Conservation (phyloP, 257 asterid genomes). For the Schizonepeta tenuifolia region DNA sequence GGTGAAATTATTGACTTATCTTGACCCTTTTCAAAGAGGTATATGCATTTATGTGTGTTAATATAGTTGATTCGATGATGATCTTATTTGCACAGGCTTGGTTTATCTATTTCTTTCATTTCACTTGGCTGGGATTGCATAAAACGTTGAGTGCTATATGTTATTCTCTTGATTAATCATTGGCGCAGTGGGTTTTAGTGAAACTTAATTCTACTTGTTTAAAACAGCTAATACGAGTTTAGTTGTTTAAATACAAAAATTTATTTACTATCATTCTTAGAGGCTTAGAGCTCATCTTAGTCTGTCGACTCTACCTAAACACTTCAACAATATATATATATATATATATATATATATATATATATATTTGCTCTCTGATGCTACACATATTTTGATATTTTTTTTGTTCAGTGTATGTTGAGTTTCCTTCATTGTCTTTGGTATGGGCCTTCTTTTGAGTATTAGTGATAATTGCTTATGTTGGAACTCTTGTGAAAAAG, state of each 20-base stretch:
- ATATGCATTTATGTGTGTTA: neutral
- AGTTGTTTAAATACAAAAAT: neutral
- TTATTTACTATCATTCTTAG: neutral
- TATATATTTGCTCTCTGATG: neutral
- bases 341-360: too few relatives aligned
- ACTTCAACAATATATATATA: too few relatives aligned
- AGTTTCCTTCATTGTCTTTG: slow-evolving; percentile 12
- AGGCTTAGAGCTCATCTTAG: neutral
- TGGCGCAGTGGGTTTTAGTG: too few relatives aligned
- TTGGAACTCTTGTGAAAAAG: slow-evolving; percentile 5
- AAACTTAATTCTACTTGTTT: neutral
- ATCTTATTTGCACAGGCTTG: neutral
- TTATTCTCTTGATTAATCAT: too few relatives aligned
- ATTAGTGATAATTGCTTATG: slow-evolving; percentile 3
- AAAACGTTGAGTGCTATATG: neutral
- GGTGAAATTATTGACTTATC: neutral
- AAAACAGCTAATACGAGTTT: neutral
- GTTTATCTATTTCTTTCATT: neutral
- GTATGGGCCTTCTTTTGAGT: slow-evolving; percentile 5
- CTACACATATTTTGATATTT: neutral
- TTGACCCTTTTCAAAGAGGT: neutral
- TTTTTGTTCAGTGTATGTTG: neutral
- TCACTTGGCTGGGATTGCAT: slow-evolving; percentile 1
- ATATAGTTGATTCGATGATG: neutral
- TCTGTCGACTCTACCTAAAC: neutral